Percentiles rank a stretch among this genome's conserved stretches.
Evolutionary conservation across 2,329 filamentous ascomycete species (phyloP).

Genomic region (Moelleriella libera): DNA sequence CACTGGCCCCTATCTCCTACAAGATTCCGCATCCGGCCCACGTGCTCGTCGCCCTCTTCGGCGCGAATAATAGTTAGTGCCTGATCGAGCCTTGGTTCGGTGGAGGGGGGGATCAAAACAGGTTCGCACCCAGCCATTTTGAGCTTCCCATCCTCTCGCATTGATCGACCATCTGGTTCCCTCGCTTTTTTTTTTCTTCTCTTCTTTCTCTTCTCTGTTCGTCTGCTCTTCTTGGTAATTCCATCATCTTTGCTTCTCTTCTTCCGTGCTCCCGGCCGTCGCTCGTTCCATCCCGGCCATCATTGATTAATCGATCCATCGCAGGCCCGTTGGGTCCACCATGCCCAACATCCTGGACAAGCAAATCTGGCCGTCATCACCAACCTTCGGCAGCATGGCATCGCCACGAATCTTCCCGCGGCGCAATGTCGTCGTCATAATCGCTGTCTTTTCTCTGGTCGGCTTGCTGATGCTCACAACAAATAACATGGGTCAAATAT

Average conservation of each 20-base stretch:
- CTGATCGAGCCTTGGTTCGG: neutral
- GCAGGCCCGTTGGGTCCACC: neutral
- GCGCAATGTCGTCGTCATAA: conserved; percentile 12
- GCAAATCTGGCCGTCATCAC: neutral
- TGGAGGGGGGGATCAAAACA: neutral
- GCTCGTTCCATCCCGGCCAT: no score
- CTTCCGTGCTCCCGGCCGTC: no score
- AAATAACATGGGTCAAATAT: conserved; percentile 15
- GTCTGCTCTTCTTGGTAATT: neutral
- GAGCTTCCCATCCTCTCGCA: neutral
- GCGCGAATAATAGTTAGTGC: neutral
- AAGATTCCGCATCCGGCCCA: neutral
- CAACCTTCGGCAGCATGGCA: conserved; percentile 5
- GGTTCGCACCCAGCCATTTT: neutral
- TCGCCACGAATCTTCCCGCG: conserved; percentile 13
- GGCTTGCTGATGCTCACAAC: conserved; percentile 18
- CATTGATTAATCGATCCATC: no score
- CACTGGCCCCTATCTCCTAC: no score
- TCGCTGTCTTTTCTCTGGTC: conserved; percentile 13
- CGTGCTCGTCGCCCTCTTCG: neutral
- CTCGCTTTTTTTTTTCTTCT: neutral
- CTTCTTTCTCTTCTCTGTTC: neutral
- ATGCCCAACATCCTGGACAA: conserved; percentile 2
- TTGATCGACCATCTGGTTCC: neutral
- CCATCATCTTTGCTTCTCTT: neutral